Base-by-base conservation (phyloP, 1,284 basidiomycete genomes). In the Cryptococcus maquisensis region DNA sequence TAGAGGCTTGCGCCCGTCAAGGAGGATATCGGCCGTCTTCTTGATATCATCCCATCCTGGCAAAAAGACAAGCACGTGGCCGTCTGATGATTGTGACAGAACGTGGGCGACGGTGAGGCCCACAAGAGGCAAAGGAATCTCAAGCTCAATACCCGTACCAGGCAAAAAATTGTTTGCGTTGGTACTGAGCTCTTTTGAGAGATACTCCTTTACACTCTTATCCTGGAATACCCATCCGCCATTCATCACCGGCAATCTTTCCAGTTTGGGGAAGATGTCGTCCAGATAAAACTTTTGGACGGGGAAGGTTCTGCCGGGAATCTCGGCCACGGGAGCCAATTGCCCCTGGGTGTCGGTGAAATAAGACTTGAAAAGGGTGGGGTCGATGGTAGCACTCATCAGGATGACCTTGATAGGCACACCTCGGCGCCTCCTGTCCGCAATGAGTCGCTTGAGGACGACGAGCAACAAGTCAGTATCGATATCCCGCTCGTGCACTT, bases 331-430 rank as follows among this genome's bases (percentile, higher is more conserved):
- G 36, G 83, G 82, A 0, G 90, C 88, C 1, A 83, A 84, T 13
- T 79, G 73, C 20, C 85, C 85, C 21, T 58, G 63, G 1, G 76
- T 61, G 35, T 82, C 78, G 66, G 86, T 83, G 79, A 97, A 97
- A 79, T 98, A 97, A 10, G 81, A 78, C 69, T 88, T 86, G 82
- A 98, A 97, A 32, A 96, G 81, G 0, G 82, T 83, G 2, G 93
- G 87, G 67, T 97, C 88, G 72, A 97, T 91, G 35, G 94, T 97
- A 2, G 94, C 93, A 66, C 90, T 95, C 93, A 97, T 97, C 52
- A 98, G 83, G 42, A 97, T 78, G 60, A 98, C 81, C 75, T 92
- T 95, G 75, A 98, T 79, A 10, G 90, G 88, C 48, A 84, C 83
- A 32, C 83, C 82, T 61, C 85, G 83, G 4, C 82, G 79, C 66